phyloP scores from a whole-genome alignment of 2,329 filamentous ascomycete species.

The Phialophora verrucosa region DNA sequence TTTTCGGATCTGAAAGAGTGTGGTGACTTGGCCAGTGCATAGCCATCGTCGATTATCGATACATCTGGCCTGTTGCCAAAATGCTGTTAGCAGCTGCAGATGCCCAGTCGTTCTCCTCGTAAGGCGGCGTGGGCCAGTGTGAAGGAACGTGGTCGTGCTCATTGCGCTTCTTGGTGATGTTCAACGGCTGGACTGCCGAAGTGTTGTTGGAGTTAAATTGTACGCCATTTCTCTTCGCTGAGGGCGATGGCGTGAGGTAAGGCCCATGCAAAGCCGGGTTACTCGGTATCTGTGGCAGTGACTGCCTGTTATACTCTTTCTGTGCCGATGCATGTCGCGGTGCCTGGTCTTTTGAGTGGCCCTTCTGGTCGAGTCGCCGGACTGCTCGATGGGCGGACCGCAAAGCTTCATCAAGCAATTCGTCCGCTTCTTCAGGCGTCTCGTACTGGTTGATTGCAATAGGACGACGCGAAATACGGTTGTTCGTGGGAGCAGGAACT shows the following conservation, averaged over 20 bases:
- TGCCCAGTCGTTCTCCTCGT: slow-evolving; percentile 92
- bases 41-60: slow-evolving; percentile 29
- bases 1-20: slow-evolving; percentile 29
- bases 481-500: slow-evolving; percentile 69
- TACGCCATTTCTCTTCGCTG: slow-evolving; percentile 79
- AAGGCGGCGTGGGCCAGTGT: slow-evolving; percentile 95
- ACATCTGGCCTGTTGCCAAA: slow-evolving; percentile 66
- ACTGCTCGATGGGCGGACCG: slow-evolving; percentile 77
- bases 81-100: slow-evolving; percentile 81
- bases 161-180: slow-evolving; percentile 66
- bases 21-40: slow-evolving; percentile 8
- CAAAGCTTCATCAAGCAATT: slow-evolving; percentile 88
- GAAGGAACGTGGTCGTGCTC: slow-evolving; percentile 59
- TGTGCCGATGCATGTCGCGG: slow-evolving; percentile 46
- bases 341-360: slow-evolving; percentile 51
- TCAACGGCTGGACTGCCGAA: slow-evolving; percentile 67
- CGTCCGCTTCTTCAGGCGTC: slow-evolving; percentile 93
- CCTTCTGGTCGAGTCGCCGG: slow-evolving; percentile 66
- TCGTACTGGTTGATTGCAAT: slow-evolving; percentile 82
- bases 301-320: slow-evolving; percentile 40
- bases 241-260: slow-evolving; percentile 77
- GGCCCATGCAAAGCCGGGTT: slow-evolving; percentile 43
- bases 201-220: slow-evolving; percentile 67
- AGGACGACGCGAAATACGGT: slow-evolving; percentile 74
- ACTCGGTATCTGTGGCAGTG: slow-evolving; percentile 44